phyloP scores from a whole-genome alignment of 75 land plant species.

The Gnetum montanum region DNA sequence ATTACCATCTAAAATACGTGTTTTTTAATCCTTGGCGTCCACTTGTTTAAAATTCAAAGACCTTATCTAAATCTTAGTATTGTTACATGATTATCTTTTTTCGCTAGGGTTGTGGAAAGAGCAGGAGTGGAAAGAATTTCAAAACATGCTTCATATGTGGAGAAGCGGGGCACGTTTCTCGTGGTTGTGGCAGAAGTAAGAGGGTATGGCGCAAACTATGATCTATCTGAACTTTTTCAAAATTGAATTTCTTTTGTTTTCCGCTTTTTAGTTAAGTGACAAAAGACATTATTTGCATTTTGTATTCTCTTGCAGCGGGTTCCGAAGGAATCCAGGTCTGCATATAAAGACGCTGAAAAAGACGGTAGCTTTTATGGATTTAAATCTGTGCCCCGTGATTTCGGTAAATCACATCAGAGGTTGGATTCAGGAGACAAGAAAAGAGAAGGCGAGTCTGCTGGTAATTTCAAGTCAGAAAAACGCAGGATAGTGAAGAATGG shows the following conservation, averaged over 20 bases:
- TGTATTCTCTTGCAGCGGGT: not conserved
- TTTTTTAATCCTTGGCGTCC: not conserved
- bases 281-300: not conserved
- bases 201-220: constrained; percentile 23
- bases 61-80: not conserved
- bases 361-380: constrained; percentile 2
- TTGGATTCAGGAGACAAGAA: constrained; percentile 5
- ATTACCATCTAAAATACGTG: not conserved
- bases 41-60: not conserved
- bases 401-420: constrained; percentile 19
- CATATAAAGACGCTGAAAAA: constrained; percentile 1
- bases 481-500: constrained; percentile 21
- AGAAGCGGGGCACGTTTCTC: constrained; percentile 81
- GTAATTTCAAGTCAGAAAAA: constrained; percentile 18
- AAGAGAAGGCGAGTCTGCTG: constrained; percentile 5
- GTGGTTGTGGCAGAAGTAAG: constrained; percentile 44
- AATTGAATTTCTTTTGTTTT: not conserved
- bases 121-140: constrained; percentile 15
- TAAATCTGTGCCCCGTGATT: constrained; percentile 33
- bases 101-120: constrained; percentile 50
- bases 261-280: not conserved
- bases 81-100: constrained; percentile 13
- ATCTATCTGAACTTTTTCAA: constrained; percentile 1
- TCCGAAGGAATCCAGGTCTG: constrained; percentile 20
- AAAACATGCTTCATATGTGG: constrained; percentile 73